Conservation (phyloP, 2,329 filamentous ascomycete genomes). For the Fonsecaea pedrosoi region DNA sequence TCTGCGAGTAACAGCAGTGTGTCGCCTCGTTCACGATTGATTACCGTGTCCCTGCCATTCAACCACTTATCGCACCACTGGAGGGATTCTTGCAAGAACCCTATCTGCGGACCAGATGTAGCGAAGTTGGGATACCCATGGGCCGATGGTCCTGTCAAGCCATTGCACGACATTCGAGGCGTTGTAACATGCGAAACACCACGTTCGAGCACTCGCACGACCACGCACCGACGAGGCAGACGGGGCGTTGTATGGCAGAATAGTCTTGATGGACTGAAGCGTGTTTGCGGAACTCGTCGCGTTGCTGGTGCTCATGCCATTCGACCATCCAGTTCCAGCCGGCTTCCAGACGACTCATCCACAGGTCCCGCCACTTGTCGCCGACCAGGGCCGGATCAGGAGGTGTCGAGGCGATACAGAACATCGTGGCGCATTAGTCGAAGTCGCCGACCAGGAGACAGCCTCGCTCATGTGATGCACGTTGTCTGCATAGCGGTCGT, state of each 20-base stretch:
- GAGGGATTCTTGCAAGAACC: conserved; percentile 27
- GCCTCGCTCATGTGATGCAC: conserved; percentile 6
- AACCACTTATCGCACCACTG: conserved; percentile 31
- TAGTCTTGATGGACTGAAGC: conserved; percentile 29
- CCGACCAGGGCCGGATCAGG: conserved; percentile 26
- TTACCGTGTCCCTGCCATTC: conserved; percentile 23
- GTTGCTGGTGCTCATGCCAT: conserved; percentile 26
- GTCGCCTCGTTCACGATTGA: conserved; percentile 23
- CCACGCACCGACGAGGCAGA: conserved; percentile 29
- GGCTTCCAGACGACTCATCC: conserved; percentile 26
- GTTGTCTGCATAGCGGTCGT: conserved; percentile 21
- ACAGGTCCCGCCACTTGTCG: conserved; percentile 29
- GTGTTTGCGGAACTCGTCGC: conserved; percentile 28
- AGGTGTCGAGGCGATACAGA: conserved; percentile 26
- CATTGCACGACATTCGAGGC: conserved; percentile 20
- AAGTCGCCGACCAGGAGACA: conserved; percentile 30
- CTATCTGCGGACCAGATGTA: conserved; percentile 25
- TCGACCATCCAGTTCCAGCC: conserved; percentile 26
- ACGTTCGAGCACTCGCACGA: conserved; percentile 26
- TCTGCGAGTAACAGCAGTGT: conserved; percentile 23
- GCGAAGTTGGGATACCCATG: conserved; percentile 31
- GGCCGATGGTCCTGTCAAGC: conserved; percentile 26
- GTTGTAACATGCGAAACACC: conserved; percentile 24
- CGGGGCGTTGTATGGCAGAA: conserved; percentile 20
- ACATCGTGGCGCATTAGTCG: conserved; percentile 29